Conservation (phyloP, 768 basidiomycete species). For the Hericium alpestre region DNA sequence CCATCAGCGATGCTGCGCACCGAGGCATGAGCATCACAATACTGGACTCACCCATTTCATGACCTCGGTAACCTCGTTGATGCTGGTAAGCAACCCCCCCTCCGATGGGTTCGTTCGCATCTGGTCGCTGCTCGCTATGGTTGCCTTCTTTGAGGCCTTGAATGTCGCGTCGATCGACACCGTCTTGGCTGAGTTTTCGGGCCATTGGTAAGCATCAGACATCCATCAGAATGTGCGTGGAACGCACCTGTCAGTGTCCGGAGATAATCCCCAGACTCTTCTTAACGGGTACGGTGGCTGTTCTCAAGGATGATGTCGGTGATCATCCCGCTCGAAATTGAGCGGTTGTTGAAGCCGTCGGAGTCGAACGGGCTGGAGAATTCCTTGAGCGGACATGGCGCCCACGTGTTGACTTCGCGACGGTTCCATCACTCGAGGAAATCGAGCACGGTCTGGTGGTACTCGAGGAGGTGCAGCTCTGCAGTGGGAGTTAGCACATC, state of each 20-base stretch:
- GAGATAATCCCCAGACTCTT: not conserved
- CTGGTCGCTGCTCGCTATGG: not conserved
- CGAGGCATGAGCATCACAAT: not conserved
- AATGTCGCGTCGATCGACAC: not conserved
- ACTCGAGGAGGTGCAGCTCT: conserved; percentile 17
- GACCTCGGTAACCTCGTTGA: conserved; percentile 13
- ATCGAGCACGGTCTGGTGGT: conserved; percentile 10
- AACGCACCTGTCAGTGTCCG: conserved; percentile 8
- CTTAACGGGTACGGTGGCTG: not conserved
- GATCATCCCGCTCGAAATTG: not conserved
- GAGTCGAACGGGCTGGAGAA: not conserved
- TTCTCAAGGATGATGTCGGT: not conserved
- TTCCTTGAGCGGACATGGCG: not conserved
- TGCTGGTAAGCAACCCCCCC: conserved; percentile 9
- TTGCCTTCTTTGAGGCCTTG: not conserved
- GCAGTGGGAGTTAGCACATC: conserved; percentile 8
- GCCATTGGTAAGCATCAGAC: not conserved
- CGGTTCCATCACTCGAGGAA: conserved; percentile 10
- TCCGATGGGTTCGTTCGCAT: not conserved
- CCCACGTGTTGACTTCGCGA: not conserved
- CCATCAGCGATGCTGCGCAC: not conserved
- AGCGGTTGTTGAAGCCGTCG: conserved; percentile 1
- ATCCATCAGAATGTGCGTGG: not conserved
- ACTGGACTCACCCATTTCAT: conserved; percentile 8
- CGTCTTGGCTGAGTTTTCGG: not conserved